These are phyloP conservation scores for Ilyonectria sp. DNA, from an alignment of 2,329 filamentous ascomycete species.

Conservation along the genomic window DNA sequence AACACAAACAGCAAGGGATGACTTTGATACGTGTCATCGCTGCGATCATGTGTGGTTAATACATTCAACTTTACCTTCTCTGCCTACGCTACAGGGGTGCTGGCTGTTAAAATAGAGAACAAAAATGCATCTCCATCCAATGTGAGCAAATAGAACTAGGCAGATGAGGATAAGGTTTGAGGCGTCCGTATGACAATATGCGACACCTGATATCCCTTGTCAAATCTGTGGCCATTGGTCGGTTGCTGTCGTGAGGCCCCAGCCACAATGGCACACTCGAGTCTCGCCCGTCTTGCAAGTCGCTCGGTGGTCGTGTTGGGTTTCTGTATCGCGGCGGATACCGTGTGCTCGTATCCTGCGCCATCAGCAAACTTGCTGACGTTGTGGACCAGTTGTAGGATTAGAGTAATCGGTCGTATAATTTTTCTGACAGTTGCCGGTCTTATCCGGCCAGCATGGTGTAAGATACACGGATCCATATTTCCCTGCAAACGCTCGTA, in stretches of 20 bases:
- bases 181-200: neutral
- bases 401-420: neutral
- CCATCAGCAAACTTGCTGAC: too few relatives aligned
- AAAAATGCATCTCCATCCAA: too few relatives aligned
- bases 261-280: slow-evolving; percentile 3
- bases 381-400: neutral
- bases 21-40: too few relatives aligned
- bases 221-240: neutral
- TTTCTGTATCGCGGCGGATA: neutral
- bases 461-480: neutral
- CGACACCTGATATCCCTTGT: slow-evolving; percentile 1
- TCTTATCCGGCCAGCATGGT: neutral
- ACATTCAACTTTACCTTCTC: too few relatives aligned
- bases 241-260: slow-evolving; percentile 3
- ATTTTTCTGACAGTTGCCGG: neutral
- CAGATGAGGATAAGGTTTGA: neutral
- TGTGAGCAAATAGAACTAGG: too few relatives aligned
- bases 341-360: neutral
- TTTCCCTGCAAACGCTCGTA: neutral
- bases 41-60: too few relatives aligned
- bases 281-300: neutral
- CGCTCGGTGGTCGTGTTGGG: neutral
- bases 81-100: too few relatives aligned
- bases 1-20: too few relatives aligned
- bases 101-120: too few relatives aligned